Conservation (phyloP, 352 stramenopile species). For the Lagenidium sp. region DNA sequence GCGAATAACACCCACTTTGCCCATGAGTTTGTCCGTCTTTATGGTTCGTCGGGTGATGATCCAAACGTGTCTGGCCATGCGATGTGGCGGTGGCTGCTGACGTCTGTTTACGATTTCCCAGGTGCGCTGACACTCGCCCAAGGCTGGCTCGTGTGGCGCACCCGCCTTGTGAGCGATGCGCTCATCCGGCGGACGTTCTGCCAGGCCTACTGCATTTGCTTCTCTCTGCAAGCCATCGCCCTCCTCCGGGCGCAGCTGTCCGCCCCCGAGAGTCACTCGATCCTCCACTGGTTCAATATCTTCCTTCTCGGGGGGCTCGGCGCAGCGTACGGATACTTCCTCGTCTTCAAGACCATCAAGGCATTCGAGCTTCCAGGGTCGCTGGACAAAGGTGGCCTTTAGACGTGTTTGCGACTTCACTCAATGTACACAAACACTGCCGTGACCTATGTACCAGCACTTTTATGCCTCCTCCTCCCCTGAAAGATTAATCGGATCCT, state of each 20-base stretch:
- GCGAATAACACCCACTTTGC: conserved; percentile 75
- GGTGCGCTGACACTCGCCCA: conserved; percentile 73
- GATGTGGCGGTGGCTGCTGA: not conserved
- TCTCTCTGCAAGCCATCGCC: conserved; percentile 62
- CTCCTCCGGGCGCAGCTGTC: conserved; percentile 65
- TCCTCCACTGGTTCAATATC: conserved; percentile 79
- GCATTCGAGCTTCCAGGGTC: conserved; percentile 73
- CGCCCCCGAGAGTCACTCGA: conserved; percentile 67
- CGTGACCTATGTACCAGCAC: no score
- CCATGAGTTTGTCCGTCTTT: conserved; percentile 83
- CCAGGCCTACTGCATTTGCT: conserved; percentile 85
- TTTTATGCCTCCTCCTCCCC: no score
- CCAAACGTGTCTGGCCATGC: no score
- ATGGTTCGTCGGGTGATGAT: no score
- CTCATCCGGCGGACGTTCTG: conserved; percentile 82
- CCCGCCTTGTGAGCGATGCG: conserved; percentile 75
- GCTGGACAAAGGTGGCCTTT: no score
- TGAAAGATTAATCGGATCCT: no score
- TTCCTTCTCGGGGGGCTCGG: conserved; percentile 54
- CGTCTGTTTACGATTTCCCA: conserved; percentile 6
- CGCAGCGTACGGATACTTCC: conserved; percentile 74
- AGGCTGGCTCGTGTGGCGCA: conserved; percentile 82
- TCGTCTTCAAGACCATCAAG: conserved; percentile 85
- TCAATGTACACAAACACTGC: no score
- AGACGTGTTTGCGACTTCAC: no score